Conservation (phyloP, 2,329 filamentous ascomycete species). For the Zasmidium citrigriseum region DNA sequence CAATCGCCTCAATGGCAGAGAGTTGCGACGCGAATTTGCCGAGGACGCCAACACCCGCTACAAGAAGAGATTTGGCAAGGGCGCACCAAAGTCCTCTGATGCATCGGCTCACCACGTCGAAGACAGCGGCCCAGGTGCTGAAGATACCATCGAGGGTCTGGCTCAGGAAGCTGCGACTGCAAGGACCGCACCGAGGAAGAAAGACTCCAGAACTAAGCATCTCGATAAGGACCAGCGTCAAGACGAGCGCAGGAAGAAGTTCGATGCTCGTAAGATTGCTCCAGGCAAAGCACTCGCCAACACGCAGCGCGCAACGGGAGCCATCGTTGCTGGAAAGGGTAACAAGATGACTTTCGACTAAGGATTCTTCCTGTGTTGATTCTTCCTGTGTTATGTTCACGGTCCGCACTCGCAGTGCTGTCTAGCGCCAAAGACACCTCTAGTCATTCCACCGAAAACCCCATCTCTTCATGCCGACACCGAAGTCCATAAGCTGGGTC, state of each 20-base stretch:
- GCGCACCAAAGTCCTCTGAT: constrained; percentile 27
- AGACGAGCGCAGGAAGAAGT: constrained; percentile 37
- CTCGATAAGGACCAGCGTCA: constrained; percentile 35
- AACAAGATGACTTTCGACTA: constrained; percentile 83
- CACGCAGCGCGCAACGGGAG: constrained; percentile 69
- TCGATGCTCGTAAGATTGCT: constrained; percentile 47
- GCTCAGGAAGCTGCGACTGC: constrained; percentile 18
- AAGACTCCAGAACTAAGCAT: constrained; percentile 32
- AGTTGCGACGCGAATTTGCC: constrained; percentile 86
- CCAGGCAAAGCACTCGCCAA: constrained; percentile 47
- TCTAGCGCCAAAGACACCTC: not conserved
- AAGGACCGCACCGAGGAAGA: constrained; percentile 23
- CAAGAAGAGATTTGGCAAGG: constrained; percentile 88
- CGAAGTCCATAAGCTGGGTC: too few species aligned
- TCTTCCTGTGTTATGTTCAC: not conserved
- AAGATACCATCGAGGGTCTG: constrained; percentile 20
- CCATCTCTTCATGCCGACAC: too few species aligned
- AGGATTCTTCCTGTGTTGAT: constrained; percentile 9
- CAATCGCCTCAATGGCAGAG: constrained; percentile 76
- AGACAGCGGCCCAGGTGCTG: constrained; percentile 20
- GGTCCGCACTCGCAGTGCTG: not conserved
- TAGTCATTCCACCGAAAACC: too few species aligned
- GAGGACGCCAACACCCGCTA: constrained; percentile 88
- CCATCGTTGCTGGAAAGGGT: constrained; percentile 75
- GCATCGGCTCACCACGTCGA: constrained; percentile 18